These are phyloP conservation scores for Crithidia bombi DNA, from an alignment of 208 protist genomes.

Conservation along the genomic window DNA sequence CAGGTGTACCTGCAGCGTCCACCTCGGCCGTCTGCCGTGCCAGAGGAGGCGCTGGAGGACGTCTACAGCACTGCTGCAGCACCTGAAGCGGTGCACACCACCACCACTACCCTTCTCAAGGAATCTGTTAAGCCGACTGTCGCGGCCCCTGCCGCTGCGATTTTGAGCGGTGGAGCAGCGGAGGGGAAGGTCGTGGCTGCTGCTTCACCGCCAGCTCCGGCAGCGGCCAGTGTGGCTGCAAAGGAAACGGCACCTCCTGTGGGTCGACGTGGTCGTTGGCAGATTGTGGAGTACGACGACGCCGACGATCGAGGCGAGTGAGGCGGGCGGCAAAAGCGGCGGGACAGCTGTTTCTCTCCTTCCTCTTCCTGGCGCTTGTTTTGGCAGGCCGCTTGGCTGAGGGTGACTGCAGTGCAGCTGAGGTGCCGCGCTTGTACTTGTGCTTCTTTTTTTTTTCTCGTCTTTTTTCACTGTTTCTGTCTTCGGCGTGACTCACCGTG, in stretches of 20 bases:
- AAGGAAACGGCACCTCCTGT: conserved; percentile 36
- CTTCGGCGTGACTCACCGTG: conserved; percentile 14
- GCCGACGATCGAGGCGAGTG: conserved; percentile 39
- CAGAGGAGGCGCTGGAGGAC: conserved; percentile 23
- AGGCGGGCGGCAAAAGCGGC: too few species aligned
- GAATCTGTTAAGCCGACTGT: neutral
- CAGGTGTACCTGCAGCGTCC: conserved; percentile 41
- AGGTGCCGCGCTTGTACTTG: neutral
- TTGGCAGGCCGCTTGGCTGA: too few species aligned
- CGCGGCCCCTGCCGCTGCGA: neutral
- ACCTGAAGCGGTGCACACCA: neutral
- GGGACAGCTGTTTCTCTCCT: neutral
- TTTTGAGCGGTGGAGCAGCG: too few species aligned
- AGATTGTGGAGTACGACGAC: conserved; percentile 82
- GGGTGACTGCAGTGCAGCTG: too few species aligned
- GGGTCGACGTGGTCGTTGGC: conserved; percentile 58
- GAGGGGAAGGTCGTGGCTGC: neutral
- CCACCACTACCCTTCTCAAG: neutral
- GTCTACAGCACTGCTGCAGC: neutral
- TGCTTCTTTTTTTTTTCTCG: neutral
- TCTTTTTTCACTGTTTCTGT: conserved; percentile 6
- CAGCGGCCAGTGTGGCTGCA: neutral
- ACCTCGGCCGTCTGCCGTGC: conserved; percentile 32
- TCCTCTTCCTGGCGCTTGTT: neutral
- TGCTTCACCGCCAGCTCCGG: neutral